Evolutionary conservation across 345 rosid species (phyloP).

Genomic region (Cochlearia excelsa): DNA sequence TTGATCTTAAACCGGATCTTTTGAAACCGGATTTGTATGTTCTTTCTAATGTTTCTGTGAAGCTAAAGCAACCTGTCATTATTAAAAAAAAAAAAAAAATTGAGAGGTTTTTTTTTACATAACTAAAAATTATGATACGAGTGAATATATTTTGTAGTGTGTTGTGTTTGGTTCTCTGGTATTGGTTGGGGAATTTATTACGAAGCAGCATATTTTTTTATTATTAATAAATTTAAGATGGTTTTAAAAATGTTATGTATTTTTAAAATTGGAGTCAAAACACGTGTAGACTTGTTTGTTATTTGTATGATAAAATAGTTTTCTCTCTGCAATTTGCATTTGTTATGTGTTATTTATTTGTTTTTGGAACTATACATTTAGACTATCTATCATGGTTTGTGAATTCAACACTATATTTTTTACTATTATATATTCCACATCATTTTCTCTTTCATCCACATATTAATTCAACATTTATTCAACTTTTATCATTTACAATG

Average conservation of each 20-base stretch:
- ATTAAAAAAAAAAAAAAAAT: too few species aligned
- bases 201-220: neutral
- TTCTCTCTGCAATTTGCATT: neutral
- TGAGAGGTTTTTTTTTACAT: neutral
- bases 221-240: neutral
- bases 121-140: neutral
- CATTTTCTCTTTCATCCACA: too few species aligned
- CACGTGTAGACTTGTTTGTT: too few species aligned
- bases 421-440: too few species aligned
- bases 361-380: neutral
- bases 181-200: conserved; percentile 26
- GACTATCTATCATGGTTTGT: too few species aligned
- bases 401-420: too few species aligned
- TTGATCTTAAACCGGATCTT: conserved; percentile 57
- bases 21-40: conserved; percentile 43
- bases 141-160: neutral
- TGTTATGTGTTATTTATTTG: neutral
- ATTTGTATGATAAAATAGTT: too few species aligned
- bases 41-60: conserved; percentile 51
- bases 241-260: neutral
- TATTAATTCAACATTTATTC: too few species aligned
- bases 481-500: too few species aligned
- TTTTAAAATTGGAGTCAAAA: neutral
- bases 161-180: conserved; percentile 17
- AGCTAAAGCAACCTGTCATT: conserved; percentile 70